A percentile compares a stretch with the other conserved stretches of the same genome.
phyloP scores from a whole-genome alignment of 1,284 basidiomycete genomes.

The Vanrija pseudolonga region DNA sequence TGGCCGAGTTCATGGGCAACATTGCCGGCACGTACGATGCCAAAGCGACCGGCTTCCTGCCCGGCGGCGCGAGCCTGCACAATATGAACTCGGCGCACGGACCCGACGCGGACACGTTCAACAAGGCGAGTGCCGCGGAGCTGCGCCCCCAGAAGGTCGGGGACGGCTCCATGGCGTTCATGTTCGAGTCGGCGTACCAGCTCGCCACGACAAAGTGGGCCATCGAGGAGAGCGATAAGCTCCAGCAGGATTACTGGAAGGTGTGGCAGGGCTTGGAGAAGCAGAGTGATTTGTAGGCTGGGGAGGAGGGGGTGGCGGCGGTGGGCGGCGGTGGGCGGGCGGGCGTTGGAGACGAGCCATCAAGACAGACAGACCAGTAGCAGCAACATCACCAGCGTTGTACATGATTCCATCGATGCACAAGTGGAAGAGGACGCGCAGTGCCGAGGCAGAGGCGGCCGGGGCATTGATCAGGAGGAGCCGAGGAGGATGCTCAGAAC shows the following conservation, averaged over 20 bases:
- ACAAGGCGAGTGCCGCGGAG: slow-evolving; percentile 5
- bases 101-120: slow-evolving; percentile 18
- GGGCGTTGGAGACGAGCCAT: no score
- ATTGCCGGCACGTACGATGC: slow-evolving; percentile 20
- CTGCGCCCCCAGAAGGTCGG: slow-evolving; percentile 22
- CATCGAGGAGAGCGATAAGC: slow-evolving; percentile 27
- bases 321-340: no score
- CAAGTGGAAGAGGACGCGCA: no score
- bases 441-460: no score
- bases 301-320: no score
- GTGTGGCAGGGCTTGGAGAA: slow-evolving; percentile 11
- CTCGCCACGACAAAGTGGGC: slow-evolving; percentile 30
- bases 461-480: no score
- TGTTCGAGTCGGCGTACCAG: slow-evolving; percentile 32
- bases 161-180: slow-evolving; percentile 30
- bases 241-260: slow-evolving; percentile 28
- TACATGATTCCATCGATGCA: no score
- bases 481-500: no score
- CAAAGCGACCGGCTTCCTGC: slow-evolving; percentile 13
- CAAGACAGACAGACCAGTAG: no score
- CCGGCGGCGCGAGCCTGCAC: slow-evolving; percentile 30
- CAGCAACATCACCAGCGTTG: no score
- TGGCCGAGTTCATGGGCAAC: slow-evolving; percentile 24
- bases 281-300: neutral
- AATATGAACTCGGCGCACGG: slow-evolving; percentile 34